Conservation (phyloP, 2,329 filamentous ascomycete genomes). For the Nigrospora sphaerica region DNA sequence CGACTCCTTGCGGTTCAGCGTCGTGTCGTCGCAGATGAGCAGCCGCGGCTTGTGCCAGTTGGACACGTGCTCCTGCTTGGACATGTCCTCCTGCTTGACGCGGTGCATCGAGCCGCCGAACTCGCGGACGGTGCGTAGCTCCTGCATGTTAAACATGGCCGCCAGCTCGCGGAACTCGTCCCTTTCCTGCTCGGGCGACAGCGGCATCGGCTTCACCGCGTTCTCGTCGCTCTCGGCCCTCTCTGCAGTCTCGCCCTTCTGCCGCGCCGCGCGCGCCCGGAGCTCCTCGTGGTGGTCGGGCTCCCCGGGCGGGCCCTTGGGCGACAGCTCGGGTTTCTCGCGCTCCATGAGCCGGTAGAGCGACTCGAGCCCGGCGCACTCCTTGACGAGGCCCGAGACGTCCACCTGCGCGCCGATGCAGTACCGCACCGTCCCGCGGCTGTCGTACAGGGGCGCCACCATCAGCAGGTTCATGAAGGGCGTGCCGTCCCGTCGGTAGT, state of each 20-base stretch:
- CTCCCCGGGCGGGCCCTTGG: neutral
- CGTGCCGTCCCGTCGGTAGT: constrained; percentile 70
- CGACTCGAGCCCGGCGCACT: constrained; percentile 58
- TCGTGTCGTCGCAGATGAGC: constrained; percentile 30
- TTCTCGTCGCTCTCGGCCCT: neutral
- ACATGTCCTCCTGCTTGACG: constrained; percentile 33
- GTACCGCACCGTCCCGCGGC: constrained; percentile 58
- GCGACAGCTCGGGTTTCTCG: constrained; percentile 1
- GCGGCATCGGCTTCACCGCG: constrained; percentile 11
- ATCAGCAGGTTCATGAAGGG: constrained; percentile 73
- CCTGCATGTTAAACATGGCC: constrained; percentile 62
- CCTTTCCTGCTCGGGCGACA: constrained; percentile 26
- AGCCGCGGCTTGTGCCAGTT: constrained; percentile 34
- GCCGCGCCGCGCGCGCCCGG: neutral
- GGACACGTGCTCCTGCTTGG: constrained; percentile 20
- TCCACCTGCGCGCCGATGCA: constrained; percentile 67
- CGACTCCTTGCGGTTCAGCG: constrained; percentile 6
- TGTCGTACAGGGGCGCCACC: constrained; percentile 65
- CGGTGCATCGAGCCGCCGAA: constrained; percentile 58
- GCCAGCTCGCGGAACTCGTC: constrained; percentile 60
- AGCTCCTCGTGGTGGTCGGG: neutral
- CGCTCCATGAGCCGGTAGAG: constrained; percentile 39
- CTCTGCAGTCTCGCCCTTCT: no score
- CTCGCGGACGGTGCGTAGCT: constrained; percentile 57
- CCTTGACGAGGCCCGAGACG: constrained; percentile 60